phyloP scores from a whole-genome alignment of 176 grass and related monocot genomes.

The Dendrocalamus sinicus region DNA sequence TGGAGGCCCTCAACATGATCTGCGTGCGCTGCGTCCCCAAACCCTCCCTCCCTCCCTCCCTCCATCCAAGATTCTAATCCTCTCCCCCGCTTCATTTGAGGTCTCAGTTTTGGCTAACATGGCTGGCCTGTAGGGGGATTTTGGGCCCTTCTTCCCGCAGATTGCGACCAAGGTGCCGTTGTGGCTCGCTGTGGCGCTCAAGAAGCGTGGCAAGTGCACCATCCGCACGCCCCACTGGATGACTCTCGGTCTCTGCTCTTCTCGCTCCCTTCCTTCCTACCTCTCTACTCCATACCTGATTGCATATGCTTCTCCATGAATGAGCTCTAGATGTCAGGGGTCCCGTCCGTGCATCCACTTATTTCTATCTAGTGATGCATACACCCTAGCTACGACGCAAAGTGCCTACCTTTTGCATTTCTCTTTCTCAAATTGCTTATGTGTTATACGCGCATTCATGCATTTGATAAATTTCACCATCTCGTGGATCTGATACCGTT shows the following conservation, averaged over 20 bases:
- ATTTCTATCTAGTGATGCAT: not conserved
- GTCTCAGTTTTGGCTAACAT: no score
- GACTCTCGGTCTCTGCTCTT: constrained; percentile 55
- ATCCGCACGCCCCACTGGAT: not conserved
- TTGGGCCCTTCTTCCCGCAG: not conserved
- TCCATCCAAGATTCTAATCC: not conserved
- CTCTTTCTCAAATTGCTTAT: not conserved
- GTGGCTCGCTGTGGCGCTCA: not conserved
- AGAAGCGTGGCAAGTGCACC: not conserved
- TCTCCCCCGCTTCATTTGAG: no score
- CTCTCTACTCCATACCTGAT: not conserved
- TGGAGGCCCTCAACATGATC: constrained; percentile 85
- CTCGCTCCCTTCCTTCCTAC: not conserved
- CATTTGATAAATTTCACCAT: not conserved
- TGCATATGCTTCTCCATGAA: not conserved
- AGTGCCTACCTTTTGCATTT: not conserved
- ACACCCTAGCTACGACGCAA: not conserved
- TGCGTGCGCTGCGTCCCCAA: constrained; percentile 45
- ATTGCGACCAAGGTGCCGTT: not conserved
- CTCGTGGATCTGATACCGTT: not conserved
- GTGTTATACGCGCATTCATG: not conserved
- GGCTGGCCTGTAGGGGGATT: not conserved
- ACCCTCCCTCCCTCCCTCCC: not conserved
- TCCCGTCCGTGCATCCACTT: not conserved
- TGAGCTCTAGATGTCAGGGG: not conserved